A percentile compares a stretch with the other conserved stretches of the same genome.
Evolutionary conservation across 192 early-diverging fungal genomes (phyloP).

Genomic region (Coemansia sp.): DNA sequence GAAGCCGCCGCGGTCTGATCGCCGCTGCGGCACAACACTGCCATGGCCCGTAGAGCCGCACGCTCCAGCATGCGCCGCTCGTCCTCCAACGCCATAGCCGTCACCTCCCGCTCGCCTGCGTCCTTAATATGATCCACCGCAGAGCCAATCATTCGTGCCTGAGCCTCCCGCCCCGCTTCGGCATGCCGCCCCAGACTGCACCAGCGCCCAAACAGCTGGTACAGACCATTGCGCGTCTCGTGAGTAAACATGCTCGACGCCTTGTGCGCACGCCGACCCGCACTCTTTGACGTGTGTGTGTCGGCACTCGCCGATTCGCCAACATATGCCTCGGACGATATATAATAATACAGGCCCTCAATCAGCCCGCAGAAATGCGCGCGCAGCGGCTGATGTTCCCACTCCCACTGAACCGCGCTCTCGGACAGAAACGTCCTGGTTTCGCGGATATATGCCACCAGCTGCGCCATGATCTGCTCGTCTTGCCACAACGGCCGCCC

Average conservation of each 20-base stretch:
- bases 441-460: conserved; percentile 76
- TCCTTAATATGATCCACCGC: conserved; percentile 75
- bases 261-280: background rate
- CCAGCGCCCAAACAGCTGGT: conserved; percentile 90
- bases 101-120: conserved; percentile 58
- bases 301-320: background rate
- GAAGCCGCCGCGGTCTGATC: background rate
- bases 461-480: conserved; percentile 59
- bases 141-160: conserved; percentile 64
- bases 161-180: conserved; percentile 56
- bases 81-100: conserved; percentile 68
- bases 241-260: conserved; percentile 63
- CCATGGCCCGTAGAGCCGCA: conserved; percentile 86
- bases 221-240: conserved; percentile 73
- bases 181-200: conserved; percentile 76
- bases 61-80: conserved; percentile 75
- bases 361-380: conserved; percentile 89
- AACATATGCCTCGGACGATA: conserved; percentile 48
- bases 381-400: conserved; percentile 85
- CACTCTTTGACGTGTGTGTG: background rate
- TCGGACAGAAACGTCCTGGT: conserved; percentile 76
- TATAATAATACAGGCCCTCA: conserved; percentile 76
- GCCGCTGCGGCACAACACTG: conserved; percentile 62
- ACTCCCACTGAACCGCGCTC: conserved; percentile 72
- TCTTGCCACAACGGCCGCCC: conserved; percentile 47